Evolutionary conservation across 2,329 filamentous ascomycete genomes (phyloP), one percentile per base, ranked within the genome.

Genomic region (Verticillium albo-atrum): DNA sequence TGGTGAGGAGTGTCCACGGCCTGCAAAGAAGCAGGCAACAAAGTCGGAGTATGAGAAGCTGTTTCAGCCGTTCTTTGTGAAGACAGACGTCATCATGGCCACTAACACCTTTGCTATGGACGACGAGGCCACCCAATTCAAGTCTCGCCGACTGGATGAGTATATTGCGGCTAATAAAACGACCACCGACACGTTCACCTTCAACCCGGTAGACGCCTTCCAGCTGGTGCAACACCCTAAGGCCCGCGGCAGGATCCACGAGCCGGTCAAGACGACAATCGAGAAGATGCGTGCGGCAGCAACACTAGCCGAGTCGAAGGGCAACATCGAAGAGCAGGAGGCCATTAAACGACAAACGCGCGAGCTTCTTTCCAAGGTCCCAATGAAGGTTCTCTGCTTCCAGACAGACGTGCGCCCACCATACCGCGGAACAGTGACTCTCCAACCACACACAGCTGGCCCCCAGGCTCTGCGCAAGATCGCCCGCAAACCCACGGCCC

Each of bases 41-140:
- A 65, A 74, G 26, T 80, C 83, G 0, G 81, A 85, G 52, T 93
- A 91, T 65, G 77, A 89, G 20, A 87, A 85, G 65, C 78, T 82
- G 35, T 98, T 98, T 68, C 83, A 92, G 32, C 87, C 90, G 0
- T 98, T 97, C 72, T 93, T 89, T 63, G 69, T 95, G 53, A 89
- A 91, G 60, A 81, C 87, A 3, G 83, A 91, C 67, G 89, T 91
- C 1, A 83, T 75, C n/a, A 66, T 97, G 57, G 92, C 92, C 0
- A 79, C 82, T 0, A 75, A 79, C 55, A 78, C 77, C 2, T 85
- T 85, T 28, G 71, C 79, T 42, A 79, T 88, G 70, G 87, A 91
- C 64, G 70, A 81, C 1, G 78, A 85, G 61, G 82, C 84, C 0
- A 76, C 79, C 27, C 69, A 77, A n/a, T 75, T 68, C 56, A 87